Percentiles rank a stretch among this genome's conserved stretches.
Conservation (phyloP, 805 yeast genomes). For the Saturnispora besseyi region DNA sequence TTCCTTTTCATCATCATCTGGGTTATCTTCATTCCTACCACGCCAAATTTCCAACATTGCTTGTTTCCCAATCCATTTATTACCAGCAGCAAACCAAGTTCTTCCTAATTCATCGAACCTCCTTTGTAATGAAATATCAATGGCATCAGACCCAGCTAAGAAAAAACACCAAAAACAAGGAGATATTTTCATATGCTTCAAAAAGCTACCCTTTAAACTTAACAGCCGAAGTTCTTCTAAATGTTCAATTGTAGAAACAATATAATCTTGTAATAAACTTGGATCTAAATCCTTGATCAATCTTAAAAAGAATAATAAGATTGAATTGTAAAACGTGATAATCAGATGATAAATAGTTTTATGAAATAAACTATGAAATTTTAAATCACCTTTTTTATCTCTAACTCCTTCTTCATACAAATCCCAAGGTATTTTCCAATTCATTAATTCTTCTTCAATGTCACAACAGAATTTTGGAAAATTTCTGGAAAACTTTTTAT, state of each 20-base stretch:
- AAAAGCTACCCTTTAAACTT: conserved; percentile 15
- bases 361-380: conserved; percentile 33
- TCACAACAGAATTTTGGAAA: conserved; percentile 50
- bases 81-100: conserved; percentile 27
- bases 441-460: conserved; percentile 38
- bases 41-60: conserved; percentile 44
- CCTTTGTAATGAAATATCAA: conserved; percentile 24
- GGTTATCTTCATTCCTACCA: conserved; percentile 26
- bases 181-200: conserved; percentile 22
- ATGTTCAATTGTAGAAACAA: conserved; percentile 29
- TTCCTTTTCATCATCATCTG: conserved; percentile 23
- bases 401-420: conserved; percentile 22
- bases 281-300: conserved; percentile 37
- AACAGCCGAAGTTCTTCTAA: conserved; percentile 25
- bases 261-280: conserved; percentile 28
- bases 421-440: conserved; percentile 41
- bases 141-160: conserved; percentile 35
- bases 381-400: conserved; percentile 10
- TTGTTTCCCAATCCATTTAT: conserved; percentile 50
- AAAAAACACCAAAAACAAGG: conserved; percentile 43
- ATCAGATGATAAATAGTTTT: conserved; percentile 32
- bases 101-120: conserved; percentile 29
- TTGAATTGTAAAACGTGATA: conserved; percentile 34
- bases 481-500: conserved; percentile 40
- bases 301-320: conserved; percentile 36